Percentiles rank a stretch among this genome's conserved stretches.
Evolutionary conservation across 1,139 yeast species (phyloP).

Genomic region (Nadsonia commutata): DNA sequence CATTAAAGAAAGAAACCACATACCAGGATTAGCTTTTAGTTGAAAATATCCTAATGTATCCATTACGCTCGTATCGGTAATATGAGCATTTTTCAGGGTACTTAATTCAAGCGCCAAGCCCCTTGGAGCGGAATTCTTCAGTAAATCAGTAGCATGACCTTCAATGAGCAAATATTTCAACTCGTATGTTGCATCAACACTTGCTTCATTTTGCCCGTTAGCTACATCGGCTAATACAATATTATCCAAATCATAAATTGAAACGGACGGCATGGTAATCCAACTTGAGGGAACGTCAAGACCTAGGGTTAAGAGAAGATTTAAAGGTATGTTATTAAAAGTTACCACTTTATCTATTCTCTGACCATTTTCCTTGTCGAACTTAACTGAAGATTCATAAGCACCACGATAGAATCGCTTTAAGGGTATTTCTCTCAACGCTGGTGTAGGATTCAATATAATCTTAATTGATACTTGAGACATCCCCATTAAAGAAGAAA

Average conservation of each 20-base stretch:
- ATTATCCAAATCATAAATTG: conserved; percentile 48
- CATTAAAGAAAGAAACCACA: conserved; percentile 37
- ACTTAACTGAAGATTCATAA: conserved; percentile 28
- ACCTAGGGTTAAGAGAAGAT: conserved; percentile 40
- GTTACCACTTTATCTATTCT: conserved; percentile 16
- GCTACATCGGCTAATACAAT: conserved; percentile 29
- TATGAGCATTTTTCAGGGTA: conserved; percentile 10
- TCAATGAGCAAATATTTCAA: conserved; percentile 46
- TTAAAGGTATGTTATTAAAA: conserved; percentile 32
- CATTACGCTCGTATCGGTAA: conserved; percentile 53
- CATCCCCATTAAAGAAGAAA: conserved; percentile 33
- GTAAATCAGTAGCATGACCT: conserved; percentile 46
- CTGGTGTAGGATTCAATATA: conserved; percentile 42
- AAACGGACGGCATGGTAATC: conserved; percentile 38
- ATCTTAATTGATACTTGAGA: conserved; percentile 32
- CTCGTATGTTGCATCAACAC: conserved; percentile 29
- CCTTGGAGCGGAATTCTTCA: conserved; percentile 29
- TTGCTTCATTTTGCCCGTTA: conserved; percentile 9
- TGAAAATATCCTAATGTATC: conserved; percentile 66
- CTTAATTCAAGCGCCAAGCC: conserved; percentile 38
- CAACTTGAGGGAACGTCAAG: conserved; percentile 54
- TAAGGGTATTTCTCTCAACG: conserved; percentile 31
- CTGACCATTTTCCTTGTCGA: conserved; percentile 27
- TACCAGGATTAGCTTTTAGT: conserved; percentile 53
- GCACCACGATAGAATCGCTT: conserved; percentile 45